Conservation (phyloP, 345 rosid genomes). For the Anacardium occidentale region DNA sequence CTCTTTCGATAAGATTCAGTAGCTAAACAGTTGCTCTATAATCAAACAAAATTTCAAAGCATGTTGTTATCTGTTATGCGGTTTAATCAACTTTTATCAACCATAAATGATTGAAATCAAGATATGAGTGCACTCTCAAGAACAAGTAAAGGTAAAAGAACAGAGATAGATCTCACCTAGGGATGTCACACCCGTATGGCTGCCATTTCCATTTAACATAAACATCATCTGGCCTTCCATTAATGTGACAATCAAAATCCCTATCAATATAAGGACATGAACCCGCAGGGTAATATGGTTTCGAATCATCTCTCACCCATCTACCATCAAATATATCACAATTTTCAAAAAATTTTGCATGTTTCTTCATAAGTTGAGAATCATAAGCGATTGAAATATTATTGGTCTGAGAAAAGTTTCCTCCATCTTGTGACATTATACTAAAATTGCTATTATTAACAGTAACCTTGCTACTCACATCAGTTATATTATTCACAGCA, state of each 20-base stretch:
- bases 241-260: slow-evolving; percentile 68
- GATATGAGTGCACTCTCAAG: background rate
- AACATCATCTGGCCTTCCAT: slow-evolving; percentile 72
- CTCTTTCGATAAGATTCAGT: background rate
- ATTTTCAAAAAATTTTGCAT: slow-evolving; percentile 22
- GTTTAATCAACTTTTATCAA: background rate
- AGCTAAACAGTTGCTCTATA: background rate
- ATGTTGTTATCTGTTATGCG: background rate
- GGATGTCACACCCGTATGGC: slow-evolving; percentile 67
- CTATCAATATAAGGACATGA: slow-evolving; percentile 80
- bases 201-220: slow-evolving; percentile 83
- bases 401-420: slow-evolving; percentile 5
- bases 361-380: background rate
- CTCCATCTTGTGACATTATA: slow-evolving; percentile 13
- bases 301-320: slow-evolving; percentile 71
- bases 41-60: background rate
- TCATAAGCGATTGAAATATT: background rate
- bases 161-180: slow-evolving; percentile 42
- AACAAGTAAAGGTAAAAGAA: background rate
- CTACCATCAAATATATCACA: slow-evolving; percentile 79
- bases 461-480: background rate
- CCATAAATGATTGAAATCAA: background rate
- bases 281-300: slow-evolving; percentile 68
- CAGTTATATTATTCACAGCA: slow-evolving; percentile 6
- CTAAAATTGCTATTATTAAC: slow-evolving; percentile 13